phyloP scores from a whole-genome alignment of 2,329 filamentous ascomycete species.

The Coniochaeta hoffmannii region DNA sequence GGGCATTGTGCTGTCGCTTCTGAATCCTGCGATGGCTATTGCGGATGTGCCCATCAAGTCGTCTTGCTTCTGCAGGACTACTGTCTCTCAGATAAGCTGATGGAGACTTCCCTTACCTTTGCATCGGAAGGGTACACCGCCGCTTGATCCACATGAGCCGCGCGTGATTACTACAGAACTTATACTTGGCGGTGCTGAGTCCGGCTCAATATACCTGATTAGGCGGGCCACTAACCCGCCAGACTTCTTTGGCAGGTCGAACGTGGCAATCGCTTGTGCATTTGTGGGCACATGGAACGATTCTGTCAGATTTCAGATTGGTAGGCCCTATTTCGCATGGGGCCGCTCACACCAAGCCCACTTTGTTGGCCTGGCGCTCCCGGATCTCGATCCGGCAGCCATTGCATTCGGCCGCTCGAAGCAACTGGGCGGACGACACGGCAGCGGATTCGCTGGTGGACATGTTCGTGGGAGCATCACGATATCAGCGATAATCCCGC shows the following conservation, averaged over 20 bases:
- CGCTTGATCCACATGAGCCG: too few species aligned
- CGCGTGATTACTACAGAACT: not conserved
- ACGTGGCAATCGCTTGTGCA: not conserved
- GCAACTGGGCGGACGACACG: not conserved
- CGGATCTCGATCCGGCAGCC: not conserved
- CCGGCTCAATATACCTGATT: not conserved
- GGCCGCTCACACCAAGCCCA: not conserved
- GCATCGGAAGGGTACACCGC: too few species aligned
- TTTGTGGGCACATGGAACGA: not conserved
- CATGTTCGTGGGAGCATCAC: not conserved
- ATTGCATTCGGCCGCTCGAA: not conserved
- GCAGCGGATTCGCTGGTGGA: too few species aligned
- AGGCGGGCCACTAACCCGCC: not conserved
- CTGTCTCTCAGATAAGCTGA: too few species aligned
- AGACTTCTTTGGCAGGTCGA: not conserved
- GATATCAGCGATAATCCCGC: not conserved
- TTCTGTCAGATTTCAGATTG: not conserved
- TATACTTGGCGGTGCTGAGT: not conserved
- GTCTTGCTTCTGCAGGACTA: slow-evolving; percentile 45
- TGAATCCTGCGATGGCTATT: slow-evolving; percentile 43
- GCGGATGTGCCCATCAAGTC: slow-evolving; percentile 52
- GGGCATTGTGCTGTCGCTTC: slow-evolving; percentile 27
- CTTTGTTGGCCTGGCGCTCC: not conserved
- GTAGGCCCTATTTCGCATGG: not conserved
- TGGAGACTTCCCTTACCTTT: too few species aligned